phyloP scores from a whole-genome alignment of 257 asterid species.

The Scutellaria minor region DNA sequence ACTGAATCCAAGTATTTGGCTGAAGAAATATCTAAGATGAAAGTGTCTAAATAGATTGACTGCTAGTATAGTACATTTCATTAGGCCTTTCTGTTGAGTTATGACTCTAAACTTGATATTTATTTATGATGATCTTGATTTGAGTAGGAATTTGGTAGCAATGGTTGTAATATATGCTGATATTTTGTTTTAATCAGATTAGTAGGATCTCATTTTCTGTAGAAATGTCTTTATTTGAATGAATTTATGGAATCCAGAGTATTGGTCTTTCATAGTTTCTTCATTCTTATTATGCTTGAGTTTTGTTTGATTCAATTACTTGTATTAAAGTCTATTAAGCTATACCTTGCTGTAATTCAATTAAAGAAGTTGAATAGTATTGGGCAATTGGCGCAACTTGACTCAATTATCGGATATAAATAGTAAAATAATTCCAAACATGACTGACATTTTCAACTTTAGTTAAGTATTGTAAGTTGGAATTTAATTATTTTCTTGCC shows the following conservation, averaged over 20 bases:
- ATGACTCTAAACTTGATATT: background rate
- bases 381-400: too few relatives aligned
- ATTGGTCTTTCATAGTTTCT: background rate
- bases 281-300: background rate
- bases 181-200: slow-evolving; percentile 13
- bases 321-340: too few relatives aligned
- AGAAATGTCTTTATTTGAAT: slow-evolving; percentile 12
- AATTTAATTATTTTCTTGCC: too few relatives aligned
- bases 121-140: slow-evolving; percentile 21
- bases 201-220: slow-evolving; percentile 23
- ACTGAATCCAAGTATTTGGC: slow-evolving; percentile 70
- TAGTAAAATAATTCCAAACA: too few relatives aligned
- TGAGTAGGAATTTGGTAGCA: slow-evolving; percentile 16
- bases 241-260: slow-evolving; percentile 13
- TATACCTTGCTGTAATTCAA: too few relatives aligned
- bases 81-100: background rate
- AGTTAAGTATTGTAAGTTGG: too few relatives aligned
- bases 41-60: slow-evolving; percentile 43
- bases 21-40: slow-evolving; percentile 73
- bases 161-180: slow-evolving; percentile 39
- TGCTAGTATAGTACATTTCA: background rate
- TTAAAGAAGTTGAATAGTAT: too few relatives aligned
- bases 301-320: too few relatives aligned
- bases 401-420: too few relatives aligned
- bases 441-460: too few relatives aligned